Conservation (phyloP, 2,329 filamentous ascomycete species). For the Diaporthe eres region DNA sequence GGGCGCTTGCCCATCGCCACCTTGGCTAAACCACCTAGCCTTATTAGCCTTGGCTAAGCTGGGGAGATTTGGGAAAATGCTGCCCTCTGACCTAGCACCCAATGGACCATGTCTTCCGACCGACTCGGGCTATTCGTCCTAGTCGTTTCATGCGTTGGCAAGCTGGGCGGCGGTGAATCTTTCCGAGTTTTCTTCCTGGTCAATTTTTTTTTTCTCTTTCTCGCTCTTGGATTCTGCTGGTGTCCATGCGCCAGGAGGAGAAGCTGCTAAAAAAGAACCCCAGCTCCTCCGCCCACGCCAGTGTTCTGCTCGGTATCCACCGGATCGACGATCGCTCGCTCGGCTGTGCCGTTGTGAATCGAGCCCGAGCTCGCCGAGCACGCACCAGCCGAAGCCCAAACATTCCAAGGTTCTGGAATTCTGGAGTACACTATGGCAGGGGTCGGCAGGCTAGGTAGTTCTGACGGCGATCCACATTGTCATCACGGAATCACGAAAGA, state of each 20-base stretch:
- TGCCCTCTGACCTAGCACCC: conserved; percentile 12
- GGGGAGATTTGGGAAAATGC: conserved; percentile 28
- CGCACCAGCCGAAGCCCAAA: conserved; percentile 12
- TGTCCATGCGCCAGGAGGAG: conserved; percentile 8
- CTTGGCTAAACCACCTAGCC: conserved; percentile 20
- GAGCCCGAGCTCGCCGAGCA: conserved; percentile 20
- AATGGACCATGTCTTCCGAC: conserved; percentile 17
- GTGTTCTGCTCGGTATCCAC: conserved; percentile 27
- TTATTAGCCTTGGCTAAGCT: conserved; percentile 26
- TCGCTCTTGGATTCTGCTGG: not conserved
- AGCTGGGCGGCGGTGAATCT: conserved; percentile 9
- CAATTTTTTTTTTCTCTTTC: not conserved
- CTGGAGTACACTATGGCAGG: conserved; percentile 2
- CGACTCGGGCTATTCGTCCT: conserved; percentile 17
- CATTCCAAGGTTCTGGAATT: conserved; percentile 33
- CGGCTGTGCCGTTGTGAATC: conserved; percentile 29
- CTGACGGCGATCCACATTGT: conserved; percentile 11
- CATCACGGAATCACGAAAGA: conserved; percentile 12
- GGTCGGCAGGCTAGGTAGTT: conserved; percentile 5
- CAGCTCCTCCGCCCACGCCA: conserved; percentile 8
- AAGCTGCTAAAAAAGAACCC: not conserved
- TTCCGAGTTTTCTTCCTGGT: not conserved
- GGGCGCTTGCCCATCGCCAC: conserved; percentile 23
- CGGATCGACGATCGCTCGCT: conserved; percentile 29
- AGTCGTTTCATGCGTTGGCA: conserved; percentile 29